Conservation (phyloP, 306 rosid genomes). For the Quercus aquifolioides region DNA sequence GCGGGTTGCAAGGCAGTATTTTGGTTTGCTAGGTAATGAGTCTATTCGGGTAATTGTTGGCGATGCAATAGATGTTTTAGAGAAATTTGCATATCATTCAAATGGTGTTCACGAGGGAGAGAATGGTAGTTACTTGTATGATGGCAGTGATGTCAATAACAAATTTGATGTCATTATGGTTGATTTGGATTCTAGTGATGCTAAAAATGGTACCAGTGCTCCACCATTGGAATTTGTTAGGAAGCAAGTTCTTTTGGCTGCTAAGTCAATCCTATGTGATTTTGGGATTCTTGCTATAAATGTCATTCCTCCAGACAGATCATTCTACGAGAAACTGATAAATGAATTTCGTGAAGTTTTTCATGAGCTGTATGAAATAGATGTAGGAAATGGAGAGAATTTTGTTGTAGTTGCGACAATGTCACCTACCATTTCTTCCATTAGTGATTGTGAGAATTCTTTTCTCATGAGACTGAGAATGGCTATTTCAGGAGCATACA, state of each 20-base stretch:
- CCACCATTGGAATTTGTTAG: slow-evolving; percentile 65
- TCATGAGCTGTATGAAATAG: slow-evolving; percentile 56
- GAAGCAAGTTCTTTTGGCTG: slow-evolving; percentile 52
- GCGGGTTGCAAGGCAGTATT: slow-evolving; percentile 54
- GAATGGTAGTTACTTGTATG: slow-evolving; percentile 12
- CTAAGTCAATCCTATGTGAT: slow-evolving; percentile 54
- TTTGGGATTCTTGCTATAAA: slow-evolving; percentile 61
- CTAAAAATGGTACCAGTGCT: slow-evolving; percentile 41
- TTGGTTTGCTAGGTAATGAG: slow-evolving; percentile 54
- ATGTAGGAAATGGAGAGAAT: slow-evolving; percentile 75
- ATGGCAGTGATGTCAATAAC: slow-evolving; percentile 9
- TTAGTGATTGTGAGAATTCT: slow-evolving; percentile 25
- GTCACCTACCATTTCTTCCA: slow-evolving; percentile 28
- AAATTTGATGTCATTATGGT: slow-evolving; percentile 64
- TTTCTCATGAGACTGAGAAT: slow-evolving; percentile 48
- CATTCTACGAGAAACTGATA: slow-evolving; percentile 45
- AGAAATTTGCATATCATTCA: slow-evolving; percentile 28
- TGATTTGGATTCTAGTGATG: slow-evolving; percentile 73
- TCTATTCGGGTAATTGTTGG: slow-evolving; percentile 41
- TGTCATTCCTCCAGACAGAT: slow-evolving; percentile 56
- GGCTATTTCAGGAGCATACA: slow-evolving; percentile 49
- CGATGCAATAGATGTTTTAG: slow-evolving; percentile 48
- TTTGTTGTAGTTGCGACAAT: slow-evolving; percentile 57
- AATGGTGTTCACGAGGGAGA: slow-evolving; percentile 12
- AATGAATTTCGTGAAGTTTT: slow-evolving; percentile 44